Evolutionary conservation across 2,329 filamentous ascomycete genomes (phyloP).

Genomic region (Aurifilum marmelostoma): DNA sequence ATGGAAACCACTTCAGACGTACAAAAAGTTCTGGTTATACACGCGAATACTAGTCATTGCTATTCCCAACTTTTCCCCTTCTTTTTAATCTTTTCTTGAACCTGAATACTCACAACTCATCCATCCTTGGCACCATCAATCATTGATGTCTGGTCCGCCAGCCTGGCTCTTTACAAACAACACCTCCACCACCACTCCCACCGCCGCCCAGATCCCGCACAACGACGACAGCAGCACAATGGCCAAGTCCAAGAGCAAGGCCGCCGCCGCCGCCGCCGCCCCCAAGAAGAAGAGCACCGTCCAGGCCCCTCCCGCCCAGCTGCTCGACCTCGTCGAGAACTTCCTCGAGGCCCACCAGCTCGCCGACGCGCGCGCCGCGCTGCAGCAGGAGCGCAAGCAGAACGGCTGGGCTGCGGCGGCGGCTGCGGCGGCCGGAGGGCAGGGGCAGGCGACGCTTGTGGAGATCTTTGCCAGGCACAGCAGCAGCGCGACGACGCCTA

Average conservation of each 20-base stretch:
- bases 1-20: not conserved
- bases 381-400: slow-evolving; percentile 64
- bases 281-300: slow-evolving; percentile 23
- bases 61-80: not conserved
- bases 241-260: slow-evolving; percentile 31
- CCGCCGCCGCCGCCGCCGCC: slow-evolving; percentile 13
- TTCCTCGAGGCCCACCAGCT: slow-evolving; percentile 73
- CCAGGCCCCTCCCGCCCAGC: slow-evolving; percentile 53
- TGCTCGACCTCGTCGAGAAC: slow-evolving; percentile 67
- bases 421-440: slow-evolving; percentile 31
- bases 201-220: not conserved
- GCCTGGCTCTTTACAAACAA: slow-evolving; percentile 32
- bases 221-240: slow-evolving; percentile 29
- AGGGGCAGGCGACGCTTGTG: slow-evolving; percentile 44
- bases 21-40: not conserved
- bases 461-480: slow-evolving; percentile 57
- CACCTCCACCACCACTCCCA: slow-evolving; percentile 16
- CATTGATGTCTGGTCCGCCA: slow-evolving; percentile 30
- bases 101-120: no score
- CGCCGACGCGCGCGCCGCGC: slow-evolving; percentile 60
- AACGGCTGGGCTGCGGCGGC: slow-evolving; percentile 48
- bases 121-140: not conserved
- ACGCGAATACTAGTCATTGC: not conserved
- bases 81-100: not conserved
- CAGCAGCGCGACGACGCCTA: slow-evolving; percentile 42